A percentile compares a stretch with the other conserved stretches of the same genome.
phyloP scores from a whole-genome alignment of 1,139 yeast genomes.

The Yamadazyma mexicana region DNA sequence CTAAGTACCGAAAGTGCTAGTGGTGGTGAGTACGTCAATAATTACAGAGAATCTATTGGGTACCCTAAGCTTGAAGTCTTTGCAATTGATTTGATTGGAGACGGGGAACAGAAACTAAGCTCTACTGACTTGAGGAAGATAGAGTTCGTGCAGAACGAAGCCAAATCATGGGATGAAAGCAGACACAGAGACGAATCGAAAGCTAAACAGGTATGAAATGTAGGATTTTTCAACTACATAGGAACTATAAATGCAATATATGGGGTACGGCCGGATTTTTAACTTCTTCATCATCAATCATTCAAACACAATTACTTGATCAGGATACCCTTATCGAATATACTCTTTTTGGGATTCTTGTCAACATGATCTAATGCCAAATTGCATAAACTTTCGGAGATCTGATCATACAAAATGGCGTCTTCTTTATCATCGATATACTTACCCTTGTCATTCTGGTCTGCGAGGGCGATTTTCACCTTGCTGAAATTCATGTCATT shows the following conservation, averaged over 20 bases:
- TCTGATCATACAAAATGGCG: conserved; percentile 54
- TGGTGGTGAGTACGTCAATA: conserved; percentile 77
- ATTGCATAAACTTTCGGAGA: conserved; percentile 29
- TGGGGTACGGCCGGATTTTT: too few species aligned
- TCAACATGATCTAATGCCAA: conserved; percentile 89
- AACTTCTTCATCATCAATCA: too few species aligned
- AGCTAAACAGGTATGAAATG: too few species aligned
- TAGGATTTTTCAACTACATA: too few species aligned
- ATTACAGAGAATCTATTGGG: conserved; percentile 55
- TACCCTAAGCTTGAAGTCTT: conserved; percentile 55
- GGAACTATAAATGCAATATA: too few species aligned
- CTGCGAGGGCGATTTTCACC: conserved; percentile 63
- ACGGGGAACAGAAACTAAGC: conserved; percentile 72
- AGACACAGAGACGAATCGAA: too few species aligned
- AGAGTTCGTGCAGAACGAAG: conserved; percentile 10
- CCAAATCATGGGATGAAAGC: background rate
- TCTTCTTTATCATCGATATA: conserved; percentile 57
- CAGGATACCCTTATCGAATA: conserved; percentile 62
- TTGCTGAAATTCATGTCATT: conserved; percentile 79
- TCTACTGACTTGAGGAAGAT: conserved; percentile 59
- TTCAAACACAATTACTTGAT: too few species aligned
- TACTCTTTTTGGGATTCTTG: conserved; percentile 50
- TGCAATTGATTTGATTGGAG: conserved; percentile 70
- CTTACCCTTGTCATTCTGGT: conserved; percentile 39
- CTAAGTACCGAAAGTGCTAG: conserved; percentile 75